Conservation (phyloP, 192 early-diverging fungal genomes). For the Coemansia guatemalensis region DNA sequence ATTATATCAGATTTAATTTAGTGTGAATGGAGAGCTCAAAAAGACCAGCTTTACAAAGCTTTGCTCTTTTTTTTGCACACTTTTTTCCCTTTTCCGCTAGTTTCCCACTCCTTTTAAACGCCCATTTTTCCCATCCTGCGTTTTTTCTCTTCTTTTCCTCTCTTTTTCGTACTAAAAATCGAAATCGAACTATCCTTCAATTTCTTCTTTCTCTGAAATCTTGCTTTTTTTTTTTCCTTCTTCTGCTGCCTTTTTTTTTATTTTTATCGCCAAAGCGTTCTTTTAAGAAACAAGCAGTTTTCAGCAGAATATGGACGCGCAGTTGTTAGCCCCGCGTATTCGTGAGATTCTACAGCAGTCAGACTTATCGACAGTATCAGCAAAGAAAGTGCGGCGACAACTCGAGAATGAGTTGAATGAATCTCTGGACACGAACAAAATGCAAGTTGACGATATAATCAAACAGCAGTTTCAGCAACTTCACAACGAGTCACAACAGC, state of each 20-base stretch:
- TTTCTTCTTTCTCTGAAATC: too few relatives aligned
- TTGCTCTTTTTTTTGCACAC: not conserved
- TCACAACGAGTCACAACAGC: conserved; percentile 47
- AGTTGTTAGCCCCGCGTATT: conserved; percentile 32
- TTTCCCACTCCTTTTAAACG: not conserved
- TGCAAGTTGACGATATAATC: conserved; percentile 56
- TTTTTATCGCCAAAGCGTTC: too few relatives aligned
- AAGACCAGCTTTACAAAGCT: not conserved
- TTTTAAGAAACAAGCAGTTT: not conserved
- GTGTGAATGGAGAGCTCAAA: too few relatives aligned
- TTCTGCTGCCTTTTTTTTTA: not conserved
- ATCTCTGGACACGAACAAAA: conserved; percentile 49
- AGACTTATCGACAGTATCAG: conserved; percentile 54
- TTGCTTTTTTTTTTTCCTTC: not conserved
- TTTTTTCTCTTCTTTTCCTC: conserved; percentile 2
- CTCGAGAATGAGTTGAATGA: conserved; percentile 53
- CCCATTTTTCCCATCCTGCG: too few relatives aligned
- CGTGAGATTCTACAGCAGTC: conserved; percentile 54
- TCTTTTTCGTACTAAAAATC: too few relatives aligned
- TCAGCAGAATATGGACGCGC: conserved; percentile 26
- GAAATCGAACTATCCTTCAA: too few relatives aligned
- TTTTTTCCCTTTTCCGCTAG: not conserved
- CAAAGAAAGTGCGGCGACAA: conserved; percentile 58
- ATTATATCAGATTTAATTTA: not conserved
- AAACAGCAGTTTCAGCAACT: conserved; percentile 52